A percentile compares a stretch with the other conserved stretches of the same genome.
These are phyloP conservation scores for Gilbertella persicaria DNA, from an alignment of 371 early-diverging fungal species.

Conservation along the genomic window DNA sequence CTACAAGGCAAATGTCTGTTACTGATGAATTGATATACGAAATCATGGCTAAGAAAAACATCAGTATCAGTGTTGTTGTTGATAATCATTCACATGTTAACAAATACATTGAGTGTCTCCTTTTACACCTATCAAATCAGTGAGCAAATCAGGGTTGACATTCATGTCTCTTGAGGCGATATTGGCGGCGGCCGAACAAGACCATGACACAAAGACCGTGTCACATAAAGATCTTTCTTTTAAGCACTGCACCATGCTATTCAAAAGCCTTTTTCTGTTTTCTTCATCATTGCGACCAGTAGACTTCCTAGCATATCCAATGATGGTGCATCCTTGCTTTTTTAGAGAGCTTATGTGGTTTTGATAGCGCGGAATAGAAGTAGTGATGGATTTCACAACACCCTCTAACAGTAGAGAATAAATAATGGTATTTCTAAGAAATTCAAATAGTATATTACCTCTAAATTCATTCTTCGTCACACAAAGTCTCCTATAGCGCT, in stretches of 20 bases:
- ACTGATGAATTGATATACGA: conserved; percentile 24
- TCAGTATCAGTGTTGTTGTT: conserved; percentile 22
- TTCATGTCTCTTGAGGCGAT: conserved; percentile 17
- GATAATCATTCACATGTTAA: conserved; percentile 17
- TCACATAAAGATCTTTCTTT: conserved; percentile 24
- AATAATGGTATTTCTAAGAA: conserved; percentile 19
- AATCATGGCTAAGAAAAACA: conserved; percentile 22
- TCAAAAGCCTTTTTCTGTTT: conserved; percentile 16
- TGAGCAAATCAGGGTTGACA: conserved; percentile 18
- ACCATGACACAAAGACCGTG: conserved; percentile 13
- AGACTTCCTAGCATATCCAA: conserved; percentile 16
- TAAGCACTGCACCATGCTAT: conserved; percentile 19
- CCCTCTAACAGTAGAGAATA: conserved; percentile 20
- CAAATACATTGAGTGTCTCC: conserved; percentile 17
- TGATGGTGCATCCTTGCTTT: conserved; percentile 18
- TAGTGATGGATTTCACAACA: conserved; percentile 17
- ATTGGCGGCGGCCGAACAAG: conserved; percentile 18
- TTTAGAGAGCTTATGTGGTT: conserved; percentile 18
- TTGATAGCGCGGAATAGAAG: conserved; percentile 20
- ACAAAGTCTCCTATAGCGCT: conserved; percentile 17
- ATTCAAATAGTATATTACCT: conserved; percentile 19
- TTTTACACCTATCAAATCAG: conserved; percentile 20
- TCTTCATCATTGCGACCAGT: conserved; percentile 5
- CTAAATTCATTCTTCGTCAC: conserved; percentile 21
- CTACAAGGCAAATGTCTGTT: conserved; percentile 22